These are phyloP conservation scores for Rhizophagus sp. DNA, from an alignment of 192 early-diverging fungal genomes.

Conservation along the genomic window DNA sequence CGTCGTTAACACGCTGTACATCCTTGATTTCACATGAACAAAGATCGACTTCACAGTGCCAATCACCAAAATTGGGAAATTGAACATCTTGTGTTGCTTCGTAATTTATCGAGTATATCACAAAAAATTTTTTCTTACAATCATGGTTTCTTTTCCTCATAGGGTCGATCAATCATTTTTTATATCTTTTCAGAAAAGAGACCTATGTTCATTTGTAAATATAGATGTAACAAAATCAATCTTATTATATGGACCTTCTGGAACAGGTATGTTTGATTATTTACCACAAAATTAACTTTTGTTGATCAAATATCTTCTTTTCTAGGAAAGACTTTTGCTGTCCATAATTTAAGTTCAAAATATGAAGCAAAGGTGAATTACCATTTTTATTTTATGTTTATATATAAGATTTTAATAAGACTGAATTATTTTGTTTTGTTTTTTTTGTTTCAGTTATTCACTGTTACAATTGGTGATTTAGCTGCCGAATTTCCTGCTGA, in stretches of 20 bases:
- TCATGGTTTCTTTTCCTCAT: neutral
- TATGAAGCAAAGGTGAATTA: conserved; percentile 6
- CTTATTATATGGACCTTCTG: conserved; percentile 31
- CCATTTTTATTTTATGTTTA: neutral
- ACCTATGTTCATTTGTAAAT: neutral
- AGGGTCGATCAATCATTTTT: conserved; percentile 13
- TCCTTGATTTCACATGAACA: no score
- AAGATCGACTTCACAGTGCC: no score
- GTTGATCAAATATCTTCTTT: neutral
- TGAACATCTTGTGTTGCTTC: no score
- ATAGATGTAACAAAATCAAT: conserved; percentile 12
- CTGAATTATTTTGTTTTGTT: conserved; percentile 3
- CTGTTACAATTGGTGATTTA: conserved; percentile 42
- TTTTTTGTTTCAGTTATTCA: conserved; percentile 28
- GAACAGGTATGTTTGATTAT: conserved; percentile 15
- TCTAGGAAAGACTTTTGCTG: neutral
- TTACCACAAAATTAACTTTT: neutral
- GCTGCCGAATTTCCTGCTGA: conserved; percentile 44
- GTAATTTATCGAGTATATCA: no score
- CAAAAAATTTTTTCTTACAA: neutral
- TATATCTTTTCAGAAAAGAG: neutral
- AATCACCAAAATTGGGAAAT: no score
- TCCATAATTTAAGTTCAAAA: conserved; percentile 7
- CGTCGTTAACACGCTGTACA: no score
- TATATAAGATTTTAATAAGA: neutral